A percentile compares a stretch with the other conserved stretches of the same genome.
Evolutionary conservation across 352 stramenopile species (phyloP).

Genomic region (Phytopythium cucurbitacearum): DNA sequence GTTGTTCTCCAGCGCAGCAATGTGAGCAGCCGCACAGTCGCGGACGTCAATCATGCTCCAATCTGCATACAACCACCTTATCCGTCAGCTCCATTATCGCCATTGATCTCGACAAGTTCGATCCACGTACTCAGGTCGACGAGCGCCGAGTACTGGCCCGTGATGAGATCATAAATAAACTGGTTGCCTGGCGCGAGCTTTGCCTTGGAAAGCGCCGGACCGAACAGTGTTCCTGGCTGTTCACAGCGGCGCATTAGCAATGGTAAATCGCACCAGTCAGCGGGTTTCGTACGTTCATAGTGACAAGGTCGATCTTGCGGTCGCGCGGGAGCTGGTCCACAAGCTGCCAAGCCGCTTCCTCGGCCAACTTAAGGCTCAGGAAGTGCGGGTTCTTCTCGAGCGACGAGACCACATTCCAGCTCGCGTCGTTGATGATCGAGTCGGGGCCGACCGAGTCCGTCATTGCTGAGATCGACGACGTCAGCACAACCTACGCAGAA

Average conservation of each 20-base stretch:
- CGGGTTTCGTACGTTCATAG: slow-evolving; percentile 64
- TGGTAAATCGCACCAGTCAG: background rate
- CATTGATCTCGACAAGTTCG: background rate
- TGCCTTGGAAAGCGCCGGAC: slow-evolving; percentile 75
- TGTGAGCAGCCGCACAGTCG: slow-evolving; percentile 77
- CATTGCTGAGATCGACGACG: slow-evolving; percentile 84
- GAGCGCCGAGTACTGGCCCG: slow-evolving; percentile 80
- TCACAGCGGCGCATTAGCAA: background rate
- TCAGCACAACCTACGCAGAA: slow-evolving; percentile 54
- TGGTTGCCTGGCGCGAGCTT: slow-evolving; percentile 83
- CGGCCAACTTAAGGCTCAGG: slow-evolving; percentile 80
- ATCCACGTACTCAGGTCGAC: slow-evolving; percentile 71
- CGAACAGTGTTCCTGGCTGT: slow-evolving; percentile 77
- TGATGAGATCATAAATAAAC: slow-evolving; percentile 86
- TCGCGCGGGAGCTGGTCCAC: slow-evolving; percentile 82
- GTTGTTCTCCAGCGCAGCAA: slow-evolving; percentile 79
- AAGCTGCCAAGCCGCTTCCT: slow-evolving; percentile 86
- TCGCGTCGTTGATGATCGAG: slow-evolving; percentile 84
- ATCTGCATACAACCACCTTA: slow-evolving; percentile 27
- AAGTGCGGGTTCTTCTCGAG: slow-evolving; percentile 87
- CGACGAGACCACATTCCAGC: slow-evolving; percentile 83
- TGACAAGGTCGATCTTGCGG: slow-evolving; percentile 80
- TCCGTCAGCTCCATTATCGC: background rate
- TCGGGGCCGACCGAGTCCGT: slow-evolving; percentile 65
- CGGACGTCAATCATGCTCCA: slow-evolving; percentile 86